Percentiles rank a stretch among this genome's conserved stretches.
These are phyloP conservation scores for Crithidia expoeki DNA, from an alignment of 208 protist species.

Conservation along the genomic window DNA sequence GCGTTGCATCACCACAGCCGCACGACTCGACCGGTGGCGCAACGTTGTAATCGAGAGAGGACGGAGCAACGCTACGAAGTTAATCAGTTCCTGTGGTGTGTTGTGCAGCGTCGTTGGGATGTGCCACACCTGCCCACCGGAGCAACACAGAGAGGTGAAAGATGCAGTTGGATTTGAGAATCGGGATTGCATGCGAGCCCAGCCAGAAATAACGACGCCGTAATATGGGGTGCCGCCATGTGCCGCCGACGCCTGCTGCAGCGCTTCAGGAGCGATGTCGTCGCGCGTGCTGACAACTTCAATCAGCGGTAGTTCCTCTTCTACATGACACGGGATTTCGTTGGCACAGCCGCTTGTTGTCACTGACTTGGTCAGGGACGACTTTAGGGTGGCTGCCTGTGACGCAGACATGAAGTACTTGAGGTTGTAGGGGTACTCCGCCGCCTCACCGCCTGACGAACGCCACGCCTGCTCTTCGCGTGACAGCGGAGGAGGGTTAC, in stretches of 20 bases:
- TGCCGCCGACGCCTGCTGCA: constrained; percentile 35
- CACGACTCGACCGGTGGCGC: constrained; percentile 59
- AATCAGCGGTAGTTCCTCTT: constrained; percentile 37
- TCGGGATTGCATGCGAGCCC: constrained; percentile 52
- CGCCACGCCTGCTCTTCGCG: constrained; percentile 30
- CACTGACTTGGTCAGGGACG: too few relatives aligned
- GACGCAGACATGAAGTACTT: constrained; percentile 42
- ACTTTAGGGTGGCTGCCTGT: constrained; percentile 12
- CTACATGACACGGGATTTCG: too few relatives aligned
- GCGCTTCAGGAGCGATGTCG: constrained; percentile 34
- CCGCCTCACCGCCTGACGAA: constrained; percentile 32
- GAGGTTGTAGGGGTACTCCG: constrained; percentile 40
- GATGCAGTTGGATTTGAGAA: background rate
- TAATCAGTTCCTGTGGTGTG: constrained; percentile 70
- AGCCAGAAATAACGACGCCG: constrained; percentile 77
- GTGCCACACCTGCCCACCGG: constrained; percentile 49
- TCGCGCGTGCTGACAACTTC: constrained; percentile 61
- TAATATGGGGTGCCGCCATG: constrained; percentile 53
- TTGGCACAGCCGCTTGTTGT: too few relatives aligned
- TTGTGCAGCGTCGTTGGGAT: constrained; percentile 74
- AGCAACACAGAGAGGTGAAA: background rate
- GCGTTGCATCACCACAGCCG: constrained; percentile 48
- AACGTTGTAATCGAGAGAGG: constrained; percentile 70
- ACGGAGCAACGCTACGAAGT: constrained; percentile 67
- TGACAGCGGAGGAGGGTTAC: constrained; percentile 6